Evolutionary conservation across 2,329 filamentous ascomycete species (phyloP), one percentile per base, ranked within the genome.

Genomic region (Claviceps lovelessii): DNA sequence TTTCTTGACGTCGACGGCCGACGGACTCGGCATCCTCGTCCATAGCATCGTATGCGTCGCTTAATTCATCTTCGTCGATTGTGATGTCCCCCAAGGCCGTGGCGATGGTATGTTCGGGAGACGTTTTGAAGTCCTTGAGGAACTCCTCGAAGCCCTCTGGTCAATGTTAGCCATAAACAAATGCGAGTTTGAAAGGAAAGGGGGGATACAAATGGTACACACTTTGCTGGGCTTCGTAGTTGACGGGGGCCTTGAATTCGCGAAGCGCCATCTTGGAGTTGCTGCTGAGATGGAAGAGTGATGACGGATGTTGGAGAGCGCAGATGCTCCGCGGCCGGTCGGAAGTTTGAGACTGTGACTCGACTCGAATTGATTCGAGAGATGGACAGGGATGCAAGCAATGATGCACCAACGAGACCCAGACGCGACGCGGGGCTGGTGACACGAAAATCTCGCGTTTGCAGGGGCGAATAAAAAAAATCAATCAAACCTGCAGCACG

Each of bases 31-130:
- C 84, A 58, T 83, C 80, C 62, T 90, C 86, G 67, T 95, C 88
- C 83, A 95, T 89, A 66, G 94, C 88, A 64, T 96, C 90, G 68
- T 95, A 88, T 64, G 95, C 89, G 64, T 95, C 90, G 70, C 85
- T 90, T 46, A 88, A 78, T 62, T 86, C 86, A 71, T 94, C 86
- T 65, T 89, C 90, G 68, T 90, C 86, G 60, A 98, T 86, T 65
- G 86, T 86, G 63, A 98, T 82, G 61, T 85, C 83, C 62, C 88
- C 83, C 50, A 98, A 79, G 48, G 90, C 90, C 67, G 90, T 85
- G 44, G 88, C 83, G 61, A 94, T 83, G 57, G 85, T 80, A 57
- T 77, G 79, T 69, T 77, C 81, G 55, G 74, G 86, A 65, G 77
- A 84, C 54, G 85, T 85, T 74, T 98, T 97, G 82, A 94, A 98